A percentile compares a stretch with the other conserved stretches of the same genome.
Evolutionary conservation across 768 basidiomycete genomes (phyloP).

Genomic region (Symmetrospora coprosmae): DNA sequence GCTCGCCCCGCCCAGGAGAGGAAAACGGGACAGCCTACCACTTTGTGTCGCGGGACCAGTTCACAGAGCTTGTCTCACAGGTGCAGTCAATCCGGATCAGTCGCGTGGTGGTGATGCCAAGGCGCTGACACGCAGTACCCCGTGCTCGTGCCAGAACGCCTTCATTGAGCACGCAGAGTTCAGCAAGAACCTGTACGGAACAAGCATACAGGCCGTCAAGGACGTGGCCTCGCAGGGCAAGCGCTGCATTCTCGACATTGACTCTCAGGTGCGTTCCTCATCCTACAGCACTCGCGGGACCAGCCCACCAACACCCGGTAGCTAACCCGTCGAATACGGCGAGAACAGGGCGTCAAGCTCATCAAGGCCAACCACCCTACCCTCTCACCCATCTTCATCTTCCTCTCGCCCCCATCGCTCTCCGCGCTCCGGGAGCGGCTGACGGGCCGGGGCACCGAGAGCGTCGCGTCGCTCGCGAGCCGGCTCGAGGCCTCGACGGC

Average conservation of each 20-base stretch:
- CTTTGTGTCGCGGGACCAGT: conserved; percentile 59
- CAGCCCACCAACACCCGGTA: neutral
- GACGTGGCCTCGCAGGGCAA: conserved; percentile 52
- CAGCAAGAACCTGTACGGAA: conserved; percentile 85
- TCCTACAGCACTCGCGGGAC: neutral
- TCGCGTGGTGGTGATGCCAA: no score
- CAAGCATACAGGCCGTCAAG: conserved; percentile 61
- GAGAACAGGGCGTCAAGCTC: conserved; percentile 66
- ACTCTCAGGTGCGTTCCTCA: conserved; percentile 58
- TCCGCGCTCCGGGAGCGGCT: conserved; percentile 56
- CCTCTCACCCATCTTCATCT: conserved; percentile 73
- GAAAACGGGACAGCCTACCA: conserved; percentile 69
- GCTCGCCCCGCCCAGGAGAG: conserved; percentile 68
- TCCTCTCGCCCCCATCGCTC: conserved; percentile 77
- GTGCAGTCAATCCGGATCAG: neutral
- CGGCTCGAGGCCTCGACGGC: conserved; percentile 61
- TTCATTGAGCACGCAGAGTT: conserved; percentile 94
- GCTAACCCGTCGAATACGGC: neutral
- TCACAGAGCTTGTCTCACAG: conserved; percentile 53
- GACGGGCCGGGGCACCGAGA: conserved; percentile 67
- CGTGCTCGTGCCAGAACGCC: conserved; percentile 44
- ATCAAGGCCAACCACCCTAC: conserved; percentile 56
- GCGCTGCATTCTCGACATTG: conserved; percentile 88
- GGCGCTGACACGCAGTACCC: no score
- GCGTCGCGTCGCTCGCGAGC: conserved; percentile 53